Conservation (phyloP, 148 eudicot genomes). For the Rheum nobile region DNA sequence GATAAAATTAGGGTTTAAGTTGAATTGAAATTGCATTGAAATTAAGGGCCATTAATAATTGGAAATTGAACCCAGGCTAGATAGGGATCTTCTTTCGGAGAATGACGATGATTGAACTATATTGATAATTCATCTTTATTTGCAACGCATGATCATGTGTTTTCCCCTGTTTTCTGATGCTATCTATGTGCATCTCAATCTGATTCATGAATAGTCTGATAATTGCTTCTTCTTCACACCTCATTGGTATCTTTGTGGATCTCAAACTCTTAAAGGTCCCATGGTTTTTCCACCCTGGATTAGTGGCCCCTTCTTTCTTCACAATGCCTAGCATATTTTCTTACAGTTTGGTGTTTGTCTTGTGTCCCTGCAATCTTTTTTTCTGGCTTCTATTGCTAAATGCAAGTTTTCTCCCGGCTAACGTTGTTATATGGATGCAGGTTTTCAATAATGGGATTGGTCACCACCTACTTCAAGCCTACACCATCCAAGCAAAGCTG, state of each 20-base stretch:
- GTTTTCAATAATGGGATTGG: constrained; percentile 60
- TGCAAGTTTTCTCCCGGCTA: background rate
- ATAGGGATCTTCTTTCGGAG: too few relatives aligned
- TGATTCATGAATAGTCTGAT: background rate
- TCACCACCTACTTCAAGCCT: constrained; percentile 48
- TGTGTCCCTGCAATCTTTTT: background rate
- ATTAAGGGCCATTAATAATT: too few relatives aligned
- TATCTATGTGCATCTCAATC: background rate
- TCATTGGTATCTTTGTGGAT: background rate
- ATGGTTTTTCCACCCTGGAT: too few relatives aligned
- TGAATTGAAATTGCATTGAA: too few relatives aligned
- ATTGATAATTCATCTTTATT: background rate
- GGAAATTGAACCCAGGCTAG: too few relatives aligned
- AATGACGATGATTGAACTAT: too few relatives aligned
- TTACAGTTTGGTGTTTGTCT: background rate
- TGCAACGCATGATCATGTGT: background rate
- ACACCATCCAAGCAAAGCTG: constrained; percentile 12
- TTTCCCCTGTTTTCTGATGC: background rate
- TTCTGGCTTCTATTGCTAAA: constrained; percentile 9
- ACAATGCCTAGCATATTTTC: background rate
- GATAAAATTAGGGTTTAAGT: too few relatives aligned
- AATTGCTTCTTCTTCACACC: background rate
- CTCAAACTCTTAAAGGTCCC: background rate
- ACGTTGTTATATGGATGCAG: constrained; percentile 15
- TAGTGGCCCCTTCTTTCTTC: background rate